Percentiles rank a stretch among this genome's conserved stretches.
These are phyloP conservation scores for Raffaelea ambrosiae DNA, from an alignment of 2,329 filamentous ascomycete genomes.

Conservation along the genomic window DNA sequence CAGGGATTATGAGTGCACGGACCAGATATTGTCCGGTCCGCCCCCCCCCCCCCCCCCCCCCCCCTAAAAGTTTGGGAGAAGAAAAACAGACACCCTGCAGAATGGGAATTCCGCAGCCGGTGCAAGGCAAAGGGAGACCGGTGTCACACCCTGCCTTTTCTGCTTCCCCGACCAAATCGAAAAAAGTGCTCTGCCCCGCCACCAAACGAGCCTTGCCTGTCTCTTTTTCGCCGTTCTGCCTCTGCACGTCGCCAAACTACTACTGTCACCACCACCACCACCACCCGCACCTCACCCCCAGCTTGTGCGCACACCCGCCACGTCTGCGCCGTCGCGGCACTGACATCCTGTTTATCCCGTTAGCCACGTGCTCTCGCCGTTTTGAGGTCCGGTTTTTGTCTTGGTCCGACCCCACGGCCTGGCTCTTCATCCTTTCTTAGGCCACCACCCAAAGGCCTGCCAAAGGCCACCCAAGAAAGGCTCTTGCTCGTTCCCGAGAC, in stretches of 20 bases:
- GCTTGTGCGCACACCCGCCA: background rate
- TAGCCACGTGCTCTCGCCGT: no score
- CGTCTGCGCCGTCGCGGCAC: slow-evolving; percentile 3
- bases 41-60: background rate
- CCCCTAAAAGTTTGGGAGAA: background rate
- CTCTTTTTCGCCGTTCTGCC: background rate
- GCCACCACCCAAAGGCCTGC: no score
- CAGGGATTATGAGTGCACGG: slow-evolving; percentile 2
- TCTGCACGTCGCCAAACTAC: no score
- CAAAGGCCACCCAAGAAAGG: no score
- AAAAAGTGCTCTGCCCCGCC: background rate
- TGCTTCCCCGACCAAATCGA: background rate
- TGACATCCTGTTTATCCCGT: no score
- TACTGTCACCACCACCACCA: background rate
- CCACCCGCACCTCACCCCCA: background rate
- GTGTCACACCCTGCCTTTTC: background rate
- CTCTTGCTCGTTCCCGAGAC: no score
- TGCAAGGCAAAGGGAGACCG: no score
- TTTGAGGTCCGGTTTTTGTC: background rate
- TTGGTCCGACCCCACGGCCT: no score
- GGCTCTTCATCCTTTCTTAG: no score
- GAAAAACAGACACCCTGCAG: background rate
- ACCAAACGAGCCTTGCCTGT: background rate
- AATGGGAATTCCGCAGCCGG: no score
- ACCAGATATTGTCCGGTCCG: background rate